phyloP scores from a whole-genome alignment of 2,329 filamentous ascomycete species.

The Fusarium palustre region DNA sequence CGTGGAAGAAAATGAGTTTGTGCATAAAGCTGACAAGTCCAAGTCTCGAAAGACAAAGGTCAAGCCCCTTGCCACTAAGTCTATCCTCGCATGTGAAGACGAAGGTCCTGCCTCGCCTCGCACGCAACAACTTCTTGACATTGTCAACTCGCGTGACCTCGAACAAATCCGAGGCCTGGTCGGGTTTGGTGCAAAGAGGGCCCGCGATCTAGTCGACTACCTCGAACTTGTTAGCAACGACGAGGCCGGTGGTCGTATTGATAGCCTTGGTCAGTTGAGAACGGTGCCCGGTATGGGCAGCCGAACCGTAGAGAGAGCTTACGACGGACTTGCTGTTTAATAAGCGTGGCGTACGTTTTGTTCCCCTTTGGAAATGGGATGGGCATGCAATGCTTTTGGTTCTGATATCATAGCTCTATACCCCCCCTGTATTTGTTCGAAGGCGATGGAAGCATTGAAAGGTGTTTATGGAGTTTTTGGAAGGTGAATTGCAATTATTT shows the following conservation, averaged over 20 bases:
- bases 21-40: slow-evolving; percentile 41
- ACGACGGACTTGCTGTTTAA: slow-evolving; percentile 58
- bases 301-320: slow-evolving; percentile 67
- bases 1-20: slow-evolving; percentile 54
- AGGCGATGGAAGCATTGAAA: slow-evolving; percentile 34
- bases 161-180: slow-evolving; percentile 73
- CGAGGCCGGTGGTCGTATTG: slow-evolving; percentile 56
- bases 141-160: slow-evolving; percentile 79
- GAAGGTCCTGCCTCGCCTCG: slow-evolving; percentile 63
- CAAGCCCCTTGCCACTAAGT: slow-evolving; percentile 44
- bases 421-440: slow-evolving; percentile 36
- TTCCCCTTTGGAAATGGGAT: slow-evolving; percentile 8
- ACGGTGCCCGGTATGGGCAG: slow-evolving; percentile 68
- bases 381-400: slow-evolving; percentile 40
- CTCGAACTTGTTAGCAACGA: slow-evolving; percentile 60
- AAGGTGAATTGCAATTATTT: slow-evolving; percentile 4
- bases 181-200: slow-evolving; percentile 79
- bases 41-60: slow-evolving; percentile 50
- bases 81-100: slow-evolving; percentile 53
- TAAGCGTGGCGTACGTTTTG: slow-evolving; percentile 25
- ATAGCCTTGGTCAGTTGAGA: slow-evolving; percentile 63
- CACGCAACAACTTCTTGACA: slow-evolving; percentile 71
- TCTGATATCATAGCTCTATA: slow-evolving; percentile 43
- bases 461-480: slow-evolving; percentile 41
- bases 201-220: slow-evolving; percentile 68